Percentiles rank a stretch among this genome's conserved stretches.
Evolutionary conservation across 2,329 filamentous ascomycete genomes (phyloP).

Genomic region (Didymella exigua): DNA sequence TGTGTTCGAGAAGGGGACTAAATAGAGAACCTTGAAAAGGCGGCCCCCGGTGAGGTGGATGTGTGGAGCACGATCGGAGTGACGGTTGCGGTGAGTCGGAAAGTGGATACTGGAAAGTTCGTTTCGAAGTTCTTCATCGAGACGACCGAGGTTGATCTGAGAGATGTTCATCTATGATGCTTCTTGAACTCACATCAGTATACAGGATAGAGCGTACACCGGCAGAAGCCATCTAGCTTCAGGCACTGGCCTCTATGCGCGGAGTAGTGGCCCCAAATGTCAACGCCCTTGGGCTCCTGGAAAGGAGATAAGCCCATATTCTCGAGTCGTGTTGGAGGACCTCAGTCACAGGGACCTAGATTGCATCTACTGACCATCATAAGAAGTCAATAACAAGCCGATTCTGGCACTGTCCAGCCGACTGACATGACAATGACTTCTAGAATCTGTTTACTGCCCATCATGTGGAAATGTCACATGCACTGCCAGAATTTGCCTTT

Average conservation of each 20-base stretch:
- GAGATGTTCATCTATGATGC: not conserved
- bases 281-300: not conserved
- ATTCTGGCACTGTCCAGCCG: not conserved
- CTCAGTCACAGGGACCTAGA: not conserved
- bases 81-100: slow-evolving; percentile 5
- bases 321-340: not conserved
- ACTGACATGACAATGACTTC: not conserved
- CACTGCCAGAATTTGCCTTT: not conserved
- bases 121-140: not conserved
- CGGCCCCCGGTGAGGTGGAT: not conserved
- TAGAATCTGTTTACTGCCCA: not conserved
- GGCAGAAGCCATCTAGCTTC: not conserved
- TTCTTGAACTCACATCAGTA: not conserved
- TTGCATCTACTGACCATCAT: not conserved
- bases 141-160: not conserved
- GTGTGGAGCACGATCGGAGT: not conserved
- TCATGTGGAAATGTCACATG: not conserved
- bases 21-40: not conserved
- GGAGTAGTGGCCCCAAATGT: not conserved
- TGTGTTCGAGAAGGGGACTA: not conserved
- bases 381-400: not conserved
- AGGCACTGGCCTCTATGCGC: not conserved
- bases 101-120: not conserved
- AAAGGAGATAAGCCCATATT: not conserved
- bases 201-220: not conserved